Evolutionary conservation across 495 filamentous ascomycete species (phyloP), one percentile per base, ranked within the genome.

Genomic region (Daldinia concentrica): DNA sequence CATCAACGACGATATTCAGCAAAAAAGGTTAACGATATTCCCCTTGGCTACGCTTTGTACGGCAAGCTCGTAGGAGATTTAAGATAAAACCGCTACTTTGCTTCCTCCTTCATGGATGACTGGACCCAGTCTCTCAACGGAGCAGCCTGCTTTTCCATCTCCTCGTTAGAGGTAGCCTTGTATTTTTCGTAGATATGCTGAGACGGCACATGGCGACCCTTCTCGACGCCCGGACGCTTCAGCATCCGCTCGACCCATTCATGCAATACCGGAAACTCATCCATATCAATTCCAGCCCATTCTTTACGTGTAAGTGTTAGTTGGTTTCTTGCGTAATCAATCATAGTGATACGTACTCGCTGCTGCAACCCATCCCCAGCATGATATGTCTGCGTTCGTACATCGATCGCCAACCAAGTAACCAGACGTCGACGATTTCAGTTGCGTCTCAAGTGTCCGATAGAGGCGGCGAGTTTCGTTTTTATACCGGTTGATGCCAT

Each of bases 401-500:
- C 88, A 85, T 65, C 89, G 89, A 70, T 93, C 87, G 1, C 94
- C 94, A 9, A 95, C 92, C 2, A 97, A 80, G 73, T 90, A 97
- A 6, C 81, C 90, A 8, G 87, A 89, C 34, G 78, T 83, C 7
- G 87, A 89, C 61, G 82, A 82, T 17, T 83, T 79, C 15, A 98
- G 88, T 61, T 93, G 92, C 55, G 80, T 84, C 66, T 97, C 89
- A 55, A 98, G 83, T 15, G 95, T 90, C 37, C 88, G 78, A 80
- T 96, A 97, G 17, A 98, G 85, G 0, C 95, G 88, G 6, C 89
- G 84, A 1, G 92, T 91, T 81, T 98, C 94, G 70, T 90, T 91
- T 68, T 85, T 83, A 81, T 97, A 98, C 24, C 94, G 89, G 65
- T 90, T 88, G 65, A 96, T 88, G 59, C 90, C 93, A 79, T 97